Evolutionary conservation across 257 asterid species (phyloP).

Genomic region (Buddleja alternifolia): DNA sequence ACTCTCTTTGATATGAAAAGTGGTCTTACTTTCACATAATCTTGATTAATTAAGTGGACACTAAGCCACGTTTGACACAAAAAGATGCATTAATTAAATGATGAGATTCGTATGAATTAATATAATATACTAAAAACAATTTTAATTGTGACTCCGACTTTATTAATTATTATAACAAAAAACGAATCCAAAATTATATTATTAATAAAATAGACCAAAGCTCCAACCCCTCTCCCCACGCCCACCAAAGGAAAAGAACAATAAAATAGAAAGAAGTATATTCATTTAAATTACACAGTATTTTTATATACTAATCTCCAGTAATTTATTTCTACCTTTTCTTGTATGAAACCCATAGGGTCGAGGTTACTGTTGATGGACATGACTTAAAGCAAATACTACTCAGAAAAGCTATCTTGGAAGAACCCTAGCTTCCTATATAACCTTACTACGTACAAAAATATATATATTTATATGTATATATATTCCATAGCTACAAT

Average conservation of each 20-base stretch:
- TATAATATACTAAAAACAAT: too few relatives aligned
- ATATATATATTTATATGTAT: slow-evolving; percentile 7
- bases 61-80: neutral
- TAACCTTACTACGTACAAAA: neutral
- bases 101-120: too few relatives aligned
- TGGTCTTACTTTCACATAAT: neutral
- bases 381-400: slow-evolving; percentile 34
- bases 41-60: slow-evolving; percentile 6
- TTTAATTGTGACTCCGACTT: too few relatives aligned
- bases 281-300: too few relatives aligned
- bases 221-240: neutral
- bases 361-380: slow-evolving; percentile 27
- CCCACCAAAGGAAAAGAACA: neutral
- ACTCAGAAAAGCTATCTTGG: slow-evolving; percentile 19
- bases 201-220: neutral
- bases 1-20: too few relatives aligned
- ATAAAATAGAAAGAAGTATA: neutral
- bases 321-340: neutral
- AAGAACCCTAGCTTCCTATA: slow-evolving; percentile 22
- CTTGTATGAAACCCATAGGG: neutral
- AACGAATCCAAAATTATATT: neutral
- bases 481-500: neutral
- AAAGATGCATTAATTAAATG: neutral
- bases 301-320: too few relatives aligned
- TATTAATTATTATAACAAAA: too few relatives aligned